Evolutionary conservation across 148 eudicot genomes (phyloP).

Genomic region (Rhododendron vialii): DNA sequence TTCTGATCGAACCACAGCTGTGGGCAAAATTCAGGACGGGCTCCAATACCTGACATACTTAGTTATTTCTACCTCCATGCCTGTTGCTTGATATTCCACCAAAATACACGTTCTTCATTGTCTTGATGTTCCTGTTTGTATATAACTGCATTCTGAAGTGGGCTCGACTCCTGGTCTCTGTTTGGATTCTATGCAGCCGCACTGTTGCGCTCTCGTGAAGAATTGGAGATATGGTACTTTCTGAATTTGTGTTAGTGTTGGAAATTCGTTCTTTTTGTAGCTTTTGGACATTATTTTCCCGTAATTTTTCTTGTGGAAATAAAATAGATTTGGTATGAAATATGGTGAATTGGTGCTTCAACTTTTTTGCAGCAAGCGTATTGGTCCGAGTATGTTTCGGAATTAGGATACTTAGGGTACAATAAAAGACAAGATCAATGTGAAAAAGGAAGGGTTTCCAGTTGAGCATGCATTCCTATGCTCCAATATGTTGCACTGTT

Average conservation of each 20-base stretch:
- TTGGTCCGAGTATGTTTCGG: background rate
- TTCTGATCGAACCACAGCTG: slow-evolving; percentile 52
- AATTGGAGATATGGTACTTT: background rate
- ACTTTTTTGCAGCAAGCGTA: background rate
- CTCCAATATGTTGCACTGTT: too few relatives aligned
- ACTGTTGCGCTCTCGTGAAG: background rate
- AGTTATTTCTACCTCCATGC: slow-evolving; percentile 71
- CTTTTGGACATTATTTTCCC: background rate
- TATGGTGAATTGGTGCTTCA: background rate
- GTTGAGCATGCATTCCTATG: too few relatives aligned
- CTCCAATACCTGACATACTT: slow-evolving; percentile 59
- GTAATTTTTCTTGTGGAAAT: background rate
- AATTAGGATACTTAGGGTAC: too few relatives aligned
- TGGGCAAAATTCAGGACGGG: slow-evolving; percentile 80
- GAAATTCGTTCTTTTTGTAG: background rate
- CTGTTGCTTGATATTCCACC: slow-evolving; percentile 43
- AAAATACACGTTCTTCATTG: background rate
- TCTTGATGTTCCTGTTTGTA: background rate
- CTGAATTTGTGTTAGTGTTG: background rate
- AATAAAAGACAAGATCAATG: background rate
- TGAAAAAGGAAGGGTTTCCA: too few relatives aligned
- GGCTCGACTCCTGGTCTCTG: background rate
- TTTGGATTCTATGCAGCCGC: background rate
- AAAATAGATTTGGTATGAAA: background rate
- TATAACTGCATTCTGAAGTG: background rate